phyloP scores from a whole-genome alignment of 192 early-diverging fungal species.

The Coemansia sp. region DNA sequence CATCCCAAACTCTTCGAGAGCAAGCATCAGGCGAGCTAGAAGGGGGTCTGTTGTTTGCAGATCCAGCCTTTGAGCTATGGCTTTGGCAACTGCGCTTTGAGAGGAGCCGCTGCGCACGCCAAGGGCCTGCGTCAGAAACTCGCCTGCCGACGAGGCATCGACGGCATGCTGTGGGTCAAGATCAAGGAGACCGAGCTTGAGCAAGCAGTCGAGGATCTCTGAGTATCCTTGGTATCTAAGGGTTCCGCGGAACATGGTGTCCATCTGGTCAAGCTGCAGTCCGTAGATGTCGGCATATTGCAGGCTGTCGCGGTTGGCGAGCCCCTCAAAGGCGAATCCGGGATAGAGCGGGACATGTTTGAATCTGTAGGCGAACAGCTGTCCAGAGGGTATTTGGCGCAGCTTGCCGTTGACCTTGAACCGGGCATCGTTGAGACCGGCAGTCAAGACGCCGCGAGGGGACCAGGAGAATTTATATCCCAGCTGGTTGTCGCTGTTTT shows the following conservation, averaged over 20 bases:
- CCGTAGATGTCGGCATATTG: conserved; percentile 85
- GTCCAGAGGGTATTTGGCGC: conserved; percentile 62
- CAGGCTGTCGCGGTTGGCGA: conserved; percentile 93
- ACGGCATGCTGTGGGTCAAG: conserved; percentile 37
- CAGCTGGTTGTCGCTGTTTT: conserved; percentile 84
- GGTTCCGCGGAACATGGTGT: conserved; percentile 95
- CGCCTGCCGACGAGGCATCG: conserved; percentile 22
- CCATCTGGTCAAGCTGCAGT: conserved; percentile 66
- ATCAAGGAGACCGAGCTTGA: conserved; percentile 74
- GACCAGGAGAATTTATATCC: conserved; percentile 98
- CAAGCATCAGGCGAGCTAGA: conserved; percentile 55
- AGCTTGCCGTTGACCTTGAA: conserved; percentile 72
- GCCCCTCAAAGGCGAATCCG: conserved; percentile 89
- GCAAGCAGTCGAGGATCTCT: conserved; percentile 78
- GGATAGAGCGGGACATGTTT: conserved; percentile 73
- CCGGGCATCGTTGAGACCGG: conserved; percentile 78
- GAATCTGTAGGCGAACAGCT: conserved; percentile 69
- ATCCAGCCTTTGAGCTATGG: conserved; percentile 43
- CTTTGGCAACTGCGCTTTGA: conserved; percentile 3
- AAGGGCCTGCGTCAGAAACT: conserved; percentile 15
- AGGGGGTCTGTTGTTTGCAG: conserved; percentile 42
- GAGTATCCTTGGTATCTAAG: conserved; percentile 89
- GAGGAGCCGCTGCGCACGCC: conserved; percentile 2
- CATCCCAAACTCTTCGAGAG: too few species aligned
- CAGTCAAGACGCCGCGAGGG: conserved; percentile 85